Evolutionary conservation across 2,329 filamentous ascomycete genomes (phyloP), one percentile per base, ranked within the genome.

Genomic region (Aureobasidium sp.): DNA sequence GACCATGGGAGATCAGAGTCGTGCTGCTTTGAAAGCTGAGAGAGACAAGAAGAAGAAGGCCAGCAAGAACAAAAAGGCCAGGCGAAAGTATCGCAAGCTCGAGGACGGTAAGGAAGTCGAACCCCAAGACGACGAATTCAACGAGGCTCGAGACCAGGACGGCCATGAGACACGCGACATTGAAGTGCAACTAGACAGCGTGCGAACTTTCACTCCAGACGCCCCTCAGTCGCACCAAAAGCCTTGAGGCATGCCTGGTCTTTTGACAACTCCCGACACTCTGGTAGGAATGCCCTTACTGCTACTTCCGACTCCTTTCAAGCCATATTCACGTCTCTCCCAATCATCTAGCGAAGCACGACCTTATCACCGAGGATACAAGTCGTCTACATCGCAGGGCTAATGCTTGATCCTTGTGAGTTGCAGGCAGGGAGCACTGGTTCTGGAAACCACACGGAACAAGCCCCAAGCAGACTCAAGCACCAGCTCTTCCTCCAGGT

Each of bases 51-150:
- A 83, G 77, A 89, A 84, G 76, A 87, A 89, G 69, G 88, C 86
- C 34, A 94, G 91, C 72, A 84, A 84, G 26, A 82, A 79, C 5
- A 95, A 97, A 77, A 97, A 97, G 82, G 86, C 84, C 61, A 83
- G 87, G 69, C 82, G 90, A 69, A 96, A 96, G 75, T 93, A 93
- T 70, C 81, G 81, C 64, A 81, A 81, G 70, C 73, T 90, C 1
- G 81, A 82, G 64, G 80, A 77, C 52, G 80, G 79, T 67, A 70
- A 66, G 2, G 70, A 59, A 37, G 63, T 41, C 3, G 63, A 59
- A n/a, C 66, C 65, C 24, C 64, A 51, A 1, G 62, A 68, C 41
- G 62, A 43, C n/a, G 26, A 48, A 48, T 10, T 7, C 15, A 24
- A 55, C 10, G 24, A 32, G 9, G 47, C 9, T 5, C 37, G n/a